Base-by-base conservation (phyloP, 2,329 filamentous ascomycete species). In the Metarhizium sp. region DNA sequence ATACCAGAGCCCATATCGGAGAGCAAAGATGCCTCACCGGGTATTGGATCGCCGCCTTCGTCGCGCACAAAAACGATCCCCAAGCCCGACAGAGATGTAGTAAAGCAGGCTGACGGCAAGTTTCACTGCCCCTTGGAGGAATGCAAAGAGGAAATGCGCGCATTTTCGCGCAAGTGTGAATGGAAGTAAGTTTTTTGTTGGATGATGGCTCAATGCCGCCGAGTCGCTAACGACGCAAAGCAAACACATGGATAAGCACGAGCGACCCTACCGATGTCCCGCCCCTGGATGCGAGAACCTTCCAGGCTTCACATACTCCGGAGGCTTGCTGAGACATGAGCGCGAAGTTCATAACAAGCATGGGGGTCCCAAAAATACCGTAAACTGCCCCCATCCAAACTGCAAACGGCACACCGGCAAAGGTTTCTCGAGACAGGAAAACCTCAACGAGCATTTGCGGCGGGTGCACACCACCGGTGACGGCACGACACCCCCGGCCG, bases 161-260 rank as follows among this genome's bases (percentile, higher is more conserved):
- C 79, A 13, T 97, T 96, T 67, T 79, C 82, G 54, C 82, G 91
- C 60, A 92, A 90, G 62, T 96, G 92, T 73, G 92, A 96, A 74
- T 96, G 90, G 90, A 95, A 87, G 90, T 94, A 76, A 81, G 88
- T 80, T 34, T 18, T 20, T 45, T 18, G 6, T 8, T 18, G n/a
- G 6, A 6, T 16, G n/a, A 18, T 18, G 1, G 6, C 7, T 2
- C n/a, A 6, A 16, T 18, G 29, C 29, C 11, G 6, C 3, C 29
- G 20, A 25, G 64, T 71, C 61, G 71, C 59, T 34, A 32, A 10
- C 54, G 3, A 14, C 32, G 18, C 6, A 6, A 61, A 95, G 90
- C 68, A 96, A 97, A 74, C 92, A 97, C 69, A 96, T 96, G 92
- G 92, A 97, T 73, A 96, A 96, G 69, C 92, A 97, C 69, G 91